phyloP scores from a whole-genome alignment of 192 early-diverging fungal genomes.

The Piromyces sp. region DNA sequence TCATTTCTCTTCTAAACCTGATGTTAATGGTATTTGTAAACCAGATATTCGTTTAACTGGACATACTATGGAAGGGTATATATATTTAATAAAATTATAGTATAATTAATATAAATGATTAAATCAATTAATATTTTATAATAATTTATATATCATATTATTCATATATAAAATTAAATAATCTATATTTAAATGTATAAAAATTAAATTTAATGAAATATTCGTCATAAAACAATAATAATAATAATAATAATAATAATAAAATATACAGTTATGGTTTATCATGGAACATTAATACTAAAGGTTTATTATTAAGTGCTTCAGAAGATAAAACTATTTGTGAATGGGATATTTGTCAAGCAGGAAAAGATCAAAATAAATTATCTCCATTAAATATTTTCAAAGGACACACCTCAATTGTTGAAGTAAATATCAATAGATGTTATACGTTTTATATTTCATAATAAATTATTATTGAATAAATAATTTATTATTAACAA shows the following conservation, averaged over 20 bases:
- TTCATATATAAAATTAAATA: too few relatives aligned
- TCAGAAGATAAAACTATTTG: constrained; percentile 84
- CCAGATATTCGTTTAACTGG: constrained; percentile 77
- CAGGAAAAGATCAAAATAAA: constrained; percentile 51
- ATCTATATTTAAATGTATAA: too few relatives aligned
- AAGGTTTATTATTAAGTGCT: constrained; percentile 73
- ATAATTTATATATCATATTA: too few relatives aligned
- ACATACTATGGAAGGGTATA: constrained; percentile 86
- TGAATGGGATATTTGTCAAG: constrained; percentile 63
- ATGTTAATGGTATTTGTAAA: constrained; percentile 51
- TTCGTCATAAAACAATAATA: too few relatives aligned
- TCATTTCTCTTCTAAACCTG: constrained; percentile 61
- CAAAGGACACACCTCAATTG: constrained; percentile 71
- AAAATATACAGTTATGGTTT: constrained; percentile 88
- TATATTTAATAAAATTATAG: too few relatives aligned
- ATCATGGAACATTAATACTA: constrained; percentile 68
- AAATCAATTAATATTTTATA: too few relatives aligned
- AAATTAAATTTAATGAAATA: too few relatives aligned
- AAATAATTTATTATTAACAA: too few relatives aligned
- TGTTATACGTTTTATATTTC: too few relatives aligned
- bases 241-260: too few relatives aligned
- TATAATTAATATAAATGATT: too few relatives aligned
- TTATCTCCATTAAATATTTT: constrained; percentile 66
- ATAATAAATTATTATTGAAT: too few relatives aligned
- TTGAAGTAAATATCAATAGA: constrained; percentile 40